Evolutionary conservation across 1,284 basidiomycete species (phyloP).

Genomic region (Apiotrichum akiyoshidainum): DNA sequence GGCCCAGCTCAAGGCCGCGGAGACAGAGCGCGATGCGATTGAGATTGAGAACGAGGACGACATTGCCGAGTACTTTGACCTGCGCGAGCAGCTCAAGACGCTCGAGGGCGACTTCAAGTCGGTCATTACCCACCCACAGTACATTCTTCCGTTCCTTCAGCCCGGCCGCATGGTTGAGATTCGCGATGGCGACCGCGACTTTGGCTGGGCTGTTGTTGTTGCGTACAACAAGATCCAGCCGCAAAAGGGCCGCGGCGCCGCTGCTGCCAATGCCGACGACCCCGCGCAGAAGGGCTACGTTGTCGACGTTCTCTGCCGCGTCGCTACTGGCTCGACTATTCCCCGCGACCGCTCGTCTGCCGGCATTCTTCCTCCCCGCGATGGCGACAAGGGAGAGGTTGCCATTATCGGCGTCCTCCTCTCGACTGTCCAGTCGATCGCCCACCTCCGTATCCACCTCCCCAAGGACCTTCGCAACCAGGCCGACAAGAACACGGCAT

Average conservation of each 20-base stretch:
- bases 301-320: slow-evolving; percentile 86
- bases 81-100: slow-evolving; percentile 84
- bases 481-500: slow-evolving; percentile 73
- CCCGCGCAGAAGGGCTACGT: slow-evolving; percentile 88
- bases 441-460: slow-evolving; percentile 80
- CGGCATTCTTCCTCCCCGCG: slow-evolving; percentile 65
- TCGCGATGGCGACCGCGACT: slow-evolving; percentile 80
- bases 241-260: slow-evolving; percentile 46
- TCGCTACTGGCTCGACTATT: slow-evolving; percentile 63
- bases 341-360: slow-evolving; percentile 66
- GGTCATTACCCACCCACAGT: slow-evolving; percentile 91
- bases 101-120: slow-evolving; percentile 80
- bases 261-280: slow-evolving; percentile 54
- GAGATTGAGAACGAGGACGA: slow-evolving; percentile 76
- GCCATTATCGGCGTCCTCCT: slow-evolving; percentile 86
- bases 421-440: slow-evolving; percentile 80
- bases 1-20: slow-evolving; percentile 72
- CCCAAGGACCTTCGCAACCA: slow-evolving; percentile 83
- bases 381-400: slow-evolving; percentile 71
- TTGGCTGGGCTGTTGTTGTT: slow-evolving; percentile 93
- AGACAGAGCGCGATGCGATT: slow-evolving; percentile 65
- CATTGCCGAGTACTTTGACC: slow-evolving; percentile 86
- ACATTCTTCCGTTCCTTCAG: slow-evolving; percentile 89
- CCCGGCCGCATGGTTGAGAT: slow-evolving; percentile 86
- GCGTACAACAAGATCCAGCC: slow-evolving; percentile 73